Conservation (phyloP, 1,284 basidiomycete genomes). For the Leccinum pachyderme region DNA sequence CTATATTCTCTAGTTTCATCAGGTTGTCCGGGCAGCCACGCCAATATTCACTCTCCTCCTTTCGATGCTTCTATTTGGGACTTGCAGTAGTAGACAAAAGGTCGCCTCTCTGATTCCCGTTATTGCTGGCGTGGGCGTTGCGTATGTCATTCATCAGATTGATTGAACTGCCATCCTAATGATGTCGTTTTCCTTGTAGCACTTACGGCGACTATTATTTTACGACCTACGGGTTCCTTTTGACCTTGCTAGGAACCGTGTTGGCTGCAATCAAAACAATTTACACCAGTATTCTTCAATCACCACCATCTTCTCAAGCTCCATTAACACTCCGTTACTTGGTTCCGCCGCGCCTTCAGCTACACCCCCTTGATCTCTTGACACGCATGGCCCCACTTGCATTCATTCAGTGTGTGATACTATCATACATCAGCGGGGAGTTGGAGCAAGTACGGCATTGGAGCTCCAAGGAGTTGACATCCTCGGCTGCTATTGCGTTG, state of each 20-base stretch:
- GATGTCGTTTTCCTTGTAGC: conserved; percentile 36
- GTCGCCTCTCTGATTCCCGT: conserved; percentile 82
- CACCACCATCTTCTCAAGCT: conserved; percentile 29
- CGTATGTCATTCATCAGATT: conserved; percentile 55
- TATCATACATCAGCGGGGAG: conserved; percentile 80
- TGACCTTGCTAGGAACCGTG: conserved; percentile 85
- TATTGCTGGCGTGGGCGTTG: conserved; percentile 87
- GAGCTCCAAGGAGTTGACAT: conserved; percentile 50
- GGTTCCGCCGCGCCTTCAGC: conserved; percentile 46
- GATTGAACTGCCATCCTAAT: background rate
- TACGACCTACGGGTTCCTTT: conserved; percentile 75
- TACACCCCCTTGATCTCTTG: conserved; percentile 86
- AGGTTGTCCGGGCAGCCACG: conserved; percentile 89
- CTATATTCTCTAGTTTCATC: conserved; percentile 70
- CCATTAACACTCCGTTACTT: conserved; percentile 26
- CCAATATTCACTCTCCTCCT: conserved; percentile 88
- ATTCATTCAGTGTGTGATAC: conserved; percentile 78
- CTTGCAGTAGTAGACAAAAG: conserved; percentile 54
- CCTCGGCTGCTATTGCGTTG: conserved; percentile 53
- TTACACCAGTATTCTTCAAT: conserved; percentile 80
- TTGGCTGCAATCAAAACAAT: conserved; percentile 92
- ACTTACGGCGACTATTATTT: conserved; percentile 92
- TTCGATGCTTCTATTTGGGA: conserved; percentile 57
- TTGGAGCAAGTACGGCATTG: conserved; percentile 59
- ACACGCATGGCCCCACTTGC: conserved; percentile 85